Evolutionary conservation across 345 rosid genomes (phyloP).

Genomic region (thale cress (Arabidopsis thaliana)): TAIR10.1 NC_003074.8:20397001-20397500

Average conservation of each 20-base stretch:
- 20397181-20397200: neutral
- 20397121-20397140: slow-evolving; percentile 14
- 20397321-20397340: slow-evolving; percentile 21
- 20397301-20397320: slow-evolving; percentile 4
- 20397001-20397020: slow-evolving; percentile 97
- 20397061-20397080: slow-evolving; percentile 7
- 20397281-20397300: slow-evolving; percentile 1
- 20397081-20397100: slow-evolving; percentile 8
- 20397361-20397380: slow-evolving; percentile 91
- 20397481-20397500: slow-evolving; percentile 9
- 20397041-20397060: slow-evolving; percentile 48
- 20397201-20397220: slow-evolving; percentile 23
- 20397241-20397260: neutral
- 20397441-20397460: slow-evolving; percentile 61
- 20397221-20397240: neutral
- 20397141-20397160: slow-evolving; percentile 14
- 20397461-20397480: neutral
- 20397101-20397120: slow-evolving; percentile 22
- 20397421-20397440: slow-evolving; percentile 99
- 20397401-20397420: slow-evolving; percentile 95
- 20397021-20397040: slow-evolving; percentile 79
- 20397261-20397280: slow-evolving; percentile 10
- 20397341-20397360: slow-evolving; percentile 77
- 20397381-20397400: slow-evolving; percentile 90
- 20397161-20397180: slow-evolving; percentile 4